Evolutionary conservation across 371 early-diverging fungal genomes (phyloP).

Genomic region (Circinella umbellata): DNA sequence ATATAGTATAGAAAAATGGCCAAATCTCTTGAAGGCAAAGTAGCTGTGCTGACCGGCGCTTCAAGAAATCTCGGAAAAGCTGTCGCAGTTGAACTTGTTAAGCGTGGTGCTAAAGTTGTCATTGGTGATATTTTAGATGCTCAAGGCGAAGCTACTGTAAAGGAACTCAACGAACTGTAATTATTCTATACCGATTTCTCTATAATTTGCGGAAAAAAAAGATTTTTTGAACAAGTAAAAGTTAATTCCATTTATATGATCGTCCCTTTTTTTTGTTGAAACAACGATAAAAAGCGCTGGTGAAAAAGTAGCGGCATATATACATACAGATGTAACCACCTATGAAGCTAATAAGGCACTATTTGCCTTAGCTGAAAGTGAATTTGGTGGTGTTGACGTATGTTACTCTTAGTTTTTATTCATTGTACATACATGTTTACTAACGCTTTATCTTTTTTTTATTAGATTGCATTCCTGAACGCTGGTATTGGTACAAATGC

Average conservation of each 20-base stretch:
- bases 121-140: slow-evolving; percentile 62
- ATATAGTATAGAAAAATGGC: background rate
- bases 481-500: slow-evolving; percentile 34
- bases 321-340: slow-evolving; percentile 62
- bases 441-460: background rate
- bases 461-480: slow-evolving; percentile 27
- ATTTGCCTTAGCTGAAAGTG: slow-evolving; percentile 43
- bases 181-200: background rate
- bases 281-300: slow-evolving; percentile 11
- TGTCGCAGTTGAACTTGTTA: slow-evolving; percentile 50
- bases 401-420: background rate
- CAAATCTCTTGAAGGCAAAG: slow-evolving; percentile 38
- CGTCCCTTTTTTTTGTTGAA: no score
- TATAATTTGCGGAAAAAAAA: background rate
- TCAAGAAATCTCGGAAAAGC: slow-evolving; percentile 69
- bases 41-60: slow-evolving; percentile 72
- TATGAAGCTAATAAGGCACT: slow-evolving; percentile 43
- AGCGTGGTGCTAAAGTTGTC: slow-evolving; percentile 62
- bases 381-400: slow-evolving; percentile 53
- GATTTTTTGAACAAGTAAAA: background rate
- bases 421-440: no score
- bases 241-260: background rate
- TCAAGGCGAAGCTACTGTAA: slow-evolving; percentile 39
- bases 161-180: slow-evolving; percentile 42
- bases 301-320: slow-evolving; percentile 33